Conservation (phyloP, 192 early-diverging fungal genomes). For the Mortierella claussenii region DNA sequence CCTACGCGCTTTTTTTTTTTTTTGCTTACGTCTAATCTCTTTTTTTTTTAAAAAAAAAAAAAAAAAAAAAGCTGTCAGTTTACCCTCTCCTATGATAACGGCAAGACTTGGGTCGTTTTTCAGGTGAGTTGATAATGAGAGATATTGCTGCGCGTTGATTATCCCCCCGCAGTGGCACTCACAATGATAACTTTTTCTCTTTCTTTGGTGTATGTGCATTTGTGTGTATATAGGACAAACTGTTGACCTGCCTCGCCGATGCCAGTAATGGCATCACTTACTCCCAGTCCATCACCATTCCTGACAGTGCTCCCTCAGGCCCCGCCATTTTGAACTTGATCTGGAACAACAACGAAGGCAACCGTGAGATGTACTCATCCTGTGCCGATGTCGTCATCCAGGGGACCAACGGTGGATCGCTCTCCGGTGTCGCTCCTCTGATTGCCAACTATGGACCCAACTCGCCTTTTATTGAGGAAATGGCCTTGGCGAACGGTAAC, state of each 20-base stretch:
- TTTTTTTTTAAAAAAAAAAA: background rate
- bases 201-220: too few species aligned
- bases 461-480: slow-evolving; percentile 31
- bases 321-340: slow-evolving; percentile 36
- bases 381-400: slow-evolving; percentile 35
- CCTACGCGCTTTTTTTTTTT: too few species aligned
- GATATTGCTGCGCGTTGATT: background rate
- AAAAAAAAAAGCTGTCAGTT: slow-evolving; percentile 25
- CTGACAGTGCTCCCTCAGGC: slow-evolving; percentile 33
- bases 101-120: slow-evolving; percentile 41
- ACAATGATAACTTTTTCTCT: too few species aligned
- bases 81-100: slow-evolving; percentile 45
- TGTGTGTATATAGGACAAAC: slow-evolving; percentile 27
- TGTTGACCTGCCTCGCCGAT: slow-evolving; percentile 21
- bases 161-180: background rate
- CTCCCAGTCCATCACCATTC: slow-evolving; percentile 36
- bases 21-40: too few species aligned
- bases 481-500: slow-evolving; percentile 17
- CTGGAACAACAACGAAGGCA: slow-evolving; percentile 56
- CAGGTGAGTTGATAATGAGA: slow-evolving; percentile 1
- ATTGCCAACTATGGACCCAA: slow-evolving; percentile 51
- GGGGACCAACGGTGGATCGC: slow-evolving; percentile 43
- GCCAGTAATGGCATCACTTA: slow-evolving; percentile 21
- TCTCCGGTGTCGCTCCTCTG: slow-evolving; percentile 40
- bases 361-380: slow-evolving; percentile 50